Conservation (phyloP, 116 monocot genomes). For the Trichopus zeylanicus region DNA sequence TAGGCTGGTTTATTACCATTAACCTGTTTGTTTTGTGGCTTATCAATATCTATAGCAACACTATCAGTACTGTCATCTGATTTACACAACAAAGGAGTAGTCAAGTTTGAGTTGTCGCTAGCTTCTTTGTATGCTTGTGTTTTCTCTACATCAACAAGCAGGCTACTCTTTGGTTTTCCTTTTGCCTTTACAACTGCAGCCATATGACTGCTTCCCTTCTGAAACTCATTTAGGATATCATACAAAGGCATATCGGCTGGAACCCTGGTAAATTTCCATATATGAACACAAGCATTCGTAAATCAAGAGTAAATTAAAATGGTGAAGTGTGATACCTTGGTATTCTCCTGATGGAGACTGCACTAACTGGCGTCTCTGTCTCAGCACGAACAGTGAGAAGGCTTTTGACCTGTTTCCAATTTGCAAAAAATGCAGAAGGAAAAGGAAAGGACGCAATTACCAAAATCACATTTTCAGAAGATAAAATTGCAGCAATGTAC, state of each 20-base stretch:
- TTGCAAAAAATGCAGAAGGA: neutral
- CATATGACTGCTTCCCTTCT: constrained; percentile 98
- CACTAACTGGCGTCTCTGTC: constrained; percentile 97
- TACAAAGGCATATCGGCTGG: constrained; percentile 98
- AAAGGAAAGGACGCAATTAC: neutral
- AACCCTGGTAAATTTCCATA: constrained; percentile 48
- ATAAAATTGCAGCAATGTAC: neutral
- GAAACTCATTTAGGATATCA: constrained; percentile 98
- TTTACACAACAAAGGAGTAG: constrained; percentile 39
- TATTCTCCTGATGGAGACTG: constrained; percentile 95
- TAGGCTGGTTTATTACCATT: constrained; percentile 25
- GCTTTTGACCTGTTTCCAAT: constrained; percentile 68
- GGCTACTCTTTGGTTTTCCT: constrained; percentile 26
- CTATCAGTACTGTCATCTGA: constrained; percentile 22
- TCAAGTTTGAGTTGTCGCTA: constrained; percentile 29
- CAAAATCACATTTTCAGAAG: too few relatives aligned
- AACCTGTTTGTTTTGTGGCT: constrained; percentile 22
- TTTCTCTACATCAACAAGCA: constrained; percentile 21
- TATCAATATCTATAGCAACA: constrained; percentile 61
- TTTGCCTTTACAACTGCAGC: constrained; percentile 85
- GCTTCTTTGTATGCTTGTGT: constrained; percentile 23
- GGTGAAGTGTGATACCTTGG: constrained; percentile 54
- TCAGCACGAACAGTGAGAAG: constrained; percentile 97
- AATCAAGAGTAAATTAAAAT: constrained; percentile 9
- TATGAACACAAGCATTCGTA: constrained; percentile 3